phyloP scores from a whole-genome alignment of 176 grass and related monocot genomes.

The Bonia amplexicaulis region DNA sequence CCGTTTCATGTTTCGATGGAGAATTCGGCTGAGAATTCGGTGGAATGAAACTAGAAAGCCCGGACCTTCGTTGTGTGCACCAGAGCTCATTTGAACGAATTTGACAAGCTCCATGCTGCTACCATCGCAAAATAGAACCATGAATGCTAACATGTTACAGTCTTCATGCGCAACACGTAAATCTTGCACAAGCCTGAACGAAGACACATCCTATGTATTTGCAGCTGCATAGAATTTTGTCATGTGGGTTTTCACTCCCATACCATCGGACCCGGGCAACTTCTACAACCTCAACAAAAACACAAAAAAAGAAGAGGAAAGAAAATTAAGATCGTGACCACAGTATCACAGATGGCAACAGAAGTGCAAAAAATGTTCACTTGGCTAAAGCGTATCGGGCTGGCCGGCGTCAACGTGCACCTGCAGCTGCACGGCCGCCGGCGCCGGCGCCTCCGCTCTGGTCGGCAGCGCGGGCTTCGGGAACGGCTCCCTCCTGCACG shows the following conservation, averaged over 20 bases:
- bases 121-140: not conserved
- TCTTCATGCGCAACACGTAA: not conserved
- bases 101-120: not conserved
- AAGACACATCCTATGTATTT: not conserved
- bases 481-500: constrained; percentile 70
- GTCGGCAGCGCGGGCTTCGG: not conserved
- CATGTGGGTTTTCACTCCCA: not conserved
- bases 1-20: not conserved
- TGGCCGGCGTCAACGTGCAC: not conserved
- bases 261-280: not conserved
- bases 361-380: constrained; percentile 18
- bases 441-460: not conserved
- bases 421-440: not conserved
- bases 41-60: not conserved
- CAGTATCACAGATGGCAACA: not conserved
- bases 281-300: not conserved
- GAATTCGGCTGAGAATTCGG: not conserved
- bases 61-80: not conserved
- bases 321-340: not conserved
- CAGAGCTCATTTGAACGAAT: too few species aligned
- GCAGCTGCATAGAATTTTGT: not conserved
- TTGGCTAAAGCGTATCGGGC: not conserved
- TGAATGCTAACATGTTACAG: not conserved
- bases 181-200: not conserved
- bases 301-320: not conserved